phyloP scores from a whole-genome alignment of 1,284 basidiomycete species.

The Somion occarium region DNA sequence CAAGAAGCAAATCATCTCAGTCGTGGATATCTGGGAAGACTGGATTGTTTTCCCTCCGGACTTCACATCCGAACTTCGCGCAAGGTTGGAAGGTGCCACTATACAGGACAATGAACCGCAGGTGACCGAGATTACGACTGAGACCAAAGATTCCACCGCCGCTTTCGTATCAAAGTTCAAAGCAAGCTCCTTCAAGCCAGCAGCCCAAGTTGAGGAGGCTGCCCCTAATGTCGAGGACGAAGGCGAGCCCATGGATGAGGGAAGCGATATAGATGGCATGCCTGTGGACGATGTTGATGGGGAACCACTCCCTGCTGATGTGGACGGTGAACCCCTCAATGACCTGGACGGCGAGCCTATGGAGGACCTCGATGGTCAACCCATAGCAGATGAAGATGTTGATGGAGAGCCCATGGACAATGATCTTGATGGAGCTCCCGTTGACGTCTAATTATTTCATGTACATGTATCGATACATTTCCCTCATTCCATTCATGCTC shows the following conservation, averaged over 20 bases:
- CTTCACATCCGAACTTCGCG: constrained; percentile 68
- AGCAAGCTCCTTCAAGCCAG: constrained; percentile 70
- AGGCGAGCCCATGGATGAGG: constrained; percentile 40
- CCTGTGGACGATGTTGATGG: constrained; percentile 44
- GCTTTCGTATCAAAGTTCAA: constrained; percentile 67
- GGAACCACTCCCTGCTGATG: constrained; percentile 37
- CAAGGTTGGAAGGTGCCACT: constrained; percentile 63
- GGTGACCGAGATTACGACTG: constrained; percentile 24
- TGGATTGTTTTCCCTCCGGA: constrained; percentile 92
- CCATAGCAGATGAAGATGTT: constrained; percentile 30
- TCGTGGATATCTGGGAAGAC: constrained; percentile 93
- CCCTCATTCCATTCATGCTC: not conserved
- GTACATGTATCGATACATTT: not conserved
- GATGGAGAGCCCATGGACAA: constrained; percentile 28
- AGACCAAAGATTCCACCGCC: constrained; percentile 27
- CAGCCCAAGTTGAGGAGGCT: constrained; percentile 32
- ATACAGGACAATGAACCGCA: constrained; percentile 28
- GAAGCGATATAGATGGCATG: constrained; percentile 40
- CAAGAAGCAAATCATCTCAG: constrained; percentile 80
- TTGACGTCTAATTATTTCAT: constrained; percentile 24
- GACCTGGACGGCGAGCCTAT: constrained; percentile 38
- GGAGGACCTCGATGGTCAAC: constrained; percentile 33
- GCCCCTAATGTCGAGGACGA: constrained; percentile 36
- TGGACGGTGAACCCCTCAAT: constrained; percentile 34
- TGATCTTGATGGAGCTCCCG: constrained; percentile 41